These are phyloP conservation scores for Spongiforma sp. DNA, from an alignment of 1,284 basidiomycete species.

Conservation along the genomic window DNA sequence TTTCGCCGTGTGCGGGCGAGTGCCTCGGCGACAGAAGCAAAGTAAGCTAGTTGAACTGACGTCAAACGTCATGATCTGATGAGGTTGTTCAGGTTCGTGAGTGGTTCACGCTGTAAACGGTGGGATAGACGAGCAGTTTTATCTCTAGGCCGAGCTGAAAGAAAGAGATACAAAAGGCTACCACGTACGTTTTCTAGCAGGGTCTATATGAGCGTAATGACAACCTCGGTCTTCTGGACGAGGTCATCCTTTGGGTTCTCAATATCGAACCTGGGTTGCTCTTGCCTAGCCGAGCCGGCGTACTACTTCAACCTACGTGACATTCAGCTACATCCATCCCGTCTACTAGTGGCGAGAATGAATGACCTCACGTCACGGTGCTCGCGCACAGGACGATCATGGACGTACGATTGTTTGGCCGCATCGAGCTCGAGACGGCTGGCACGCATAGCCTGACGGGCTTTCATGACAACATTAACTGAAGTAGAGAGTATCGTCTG, in stretches of 20 bases:
- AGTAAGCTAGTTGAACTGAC: slow-evolving; percentile 74
- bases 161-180: background rate
- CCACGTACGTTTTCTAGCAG: slow-evolving; percentile 90
- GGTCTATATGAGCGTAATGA: slow-evolving; percentile 97
- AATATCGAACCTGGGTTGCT: slow-evolving; percentile 88
- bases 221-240: slow-evolving; percentile 97
- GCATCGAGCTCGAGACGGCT: slow-evolving; percentile 83
- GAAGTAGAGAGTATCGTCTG: slow-evolving; percentile 83
- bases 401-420: slow-evolving; percentile 64
- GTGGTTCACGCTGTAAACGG: slow-evolving; percentile 95
- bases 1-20: slow-evolving; percentile 82
- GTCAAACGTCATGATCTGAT: slow-evolving; percentile 70
- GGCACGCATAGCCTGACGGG: slow-evolving; percentile 84
- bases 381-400: no score
- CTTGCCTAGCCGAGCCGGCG: slow-evolving; percentile 76
- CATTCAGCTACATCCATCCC: no score
- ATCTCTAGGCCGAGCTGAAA: background rate
- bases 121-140: no score
- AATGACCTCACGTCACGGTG: no score
- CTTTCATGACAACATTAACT: slow-evolving; percentile 89
- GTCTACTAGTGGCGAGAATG: no score
- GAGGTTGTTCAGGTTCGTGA: slow-evolving; percentile 93
- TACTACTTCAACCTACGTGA: slow-evolving; percentile 77
- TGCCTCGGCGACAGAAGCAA: slow-evolving; percentile 85
- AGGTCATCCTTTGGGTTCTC: slow-evolving; percentile 97